Base-by-base conservation (phyloP, 2,329 filamentous ascomycete species). In the Podosphaera xanthii region DNA sequence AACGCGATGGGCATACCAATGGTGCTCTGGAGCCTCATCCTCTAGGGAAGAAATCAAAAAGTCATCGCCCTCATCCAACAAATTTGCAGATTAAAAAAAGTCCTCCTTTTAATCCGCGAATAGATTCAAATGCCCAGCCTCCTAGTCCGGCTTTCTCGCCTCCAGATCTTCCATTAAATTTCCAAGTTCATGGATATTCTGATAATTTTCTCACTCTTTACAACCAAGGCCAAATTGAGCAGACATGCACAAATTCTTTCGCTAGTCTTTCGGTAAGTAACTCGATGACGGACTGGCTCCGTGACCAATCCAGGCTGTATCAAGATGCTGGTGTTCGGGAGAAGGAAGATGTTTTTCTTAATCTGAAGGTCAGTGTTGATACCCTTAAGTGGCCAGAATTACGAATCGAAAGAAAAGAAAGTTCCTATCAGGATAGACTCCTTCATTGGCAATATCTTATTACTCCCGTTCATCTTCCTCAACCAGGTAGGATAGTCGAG, bases 41-140 rank as follows among this genome's bases (percentile, higher is more conserved):
- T 50, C 79, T 84, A 1, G 70, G 81, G 46, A 96, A 95, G 71
- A 89, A 88, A 67, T 70, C 83, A 1, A 96, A 94, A n/a, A 81
- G 78, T 55, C 91, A 96, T 73, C 86, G 86, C 63, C 72, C 86
- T 0, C 82, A 84, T 60, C 94, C 90, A 0, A 73, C 87, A 63
- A 82, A 81, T 65, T 84, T 83, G n/a, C 75, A 83, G 57, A 76
- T 79, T 52, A 81, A 84, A 65, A 79, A 82, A 61, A 81, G 81
- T 60, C 78, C 85, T 59, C 72, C 75, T 38, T 75, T 79, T 59
- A 87, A 84, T 68, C 69, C 81, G 72, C 71, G 82, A 72, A 62
- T 76, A 68, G 70, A 83, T 74, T 66, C 77, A 70, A 65, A 76
- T 69, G 71, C 74, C 65, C 76, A 84, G 71, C 75, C 82, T 70